phyloP scores from a whole-genome alignment of 441 rosid genomes.

The Euphorbia schlechtendalii region DNA sequence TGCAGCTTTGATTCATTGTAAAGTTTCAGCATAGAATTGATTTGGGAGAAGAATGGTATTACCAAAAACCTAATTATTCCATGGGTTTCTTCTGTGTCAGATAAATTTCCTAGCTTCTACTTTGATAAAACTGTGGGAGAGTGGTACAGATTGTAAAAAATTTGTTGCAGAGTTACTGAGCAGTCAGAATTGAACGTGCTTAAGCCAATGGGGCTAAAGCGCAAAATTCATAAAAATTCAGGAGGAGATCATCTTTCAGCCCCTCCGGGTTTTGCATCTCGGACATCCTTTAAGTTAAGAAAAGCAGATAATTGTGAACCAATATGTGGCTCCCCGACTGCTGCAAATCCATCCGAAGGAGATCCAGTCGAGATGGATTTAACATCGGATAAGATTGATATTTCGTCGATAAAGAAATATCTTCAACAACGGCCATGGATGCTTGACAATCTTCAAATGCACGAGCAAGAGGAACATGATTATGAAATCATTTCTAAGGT shows the following conservation, averaged over 20 bases:
- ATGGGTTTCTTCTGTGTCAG: not conserved
- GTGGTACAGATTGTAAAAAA: constrained; percentile 2
- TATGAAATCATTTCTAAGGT: constrained; percentile 24
- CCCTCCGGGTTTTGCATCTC: constrained; percentile 49
- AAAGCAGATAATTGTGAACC: constrained; percentile 25
- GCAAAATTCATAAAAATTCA: constrained; percentile 12
- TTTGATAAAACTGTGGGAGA: not conserved
- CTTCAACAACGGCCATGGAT: constrained; percentile 46
- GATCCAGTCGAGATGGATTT: constrained; percentile 19
- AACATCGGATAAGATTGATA: constrained; percentile 22
- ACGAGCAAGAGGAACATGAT: constrained; percentile 23
- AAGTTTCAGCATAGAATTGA: not conserved
- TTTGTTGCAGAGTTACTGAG: constrained; percentile 1
- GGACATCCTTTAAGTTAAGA: constrained; percentile 43
- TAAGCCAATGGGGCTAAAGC: constrained; percentile 31
- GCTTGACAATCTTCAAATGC: constrained; percentile 26
- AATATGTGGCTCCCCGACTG: constrained; percentile 8
- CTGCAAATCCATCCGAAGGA: constrained; percentile 17
- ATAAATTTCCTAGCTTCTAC: not conserved
- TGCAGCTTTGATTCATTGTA: not conserved
- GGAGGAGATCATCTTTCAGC: constrained; percentile 21
- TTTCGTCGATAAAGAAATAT: constrained; percentile 25
- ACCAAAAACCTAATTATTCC: not conserved
- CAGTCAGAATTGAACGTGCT: not conserved
- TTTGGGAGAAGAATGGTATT: not conserved